phyloP scores from a whole-genome alignment of 176 grass and related monocot species.

The Chloris gayana region DNA sequence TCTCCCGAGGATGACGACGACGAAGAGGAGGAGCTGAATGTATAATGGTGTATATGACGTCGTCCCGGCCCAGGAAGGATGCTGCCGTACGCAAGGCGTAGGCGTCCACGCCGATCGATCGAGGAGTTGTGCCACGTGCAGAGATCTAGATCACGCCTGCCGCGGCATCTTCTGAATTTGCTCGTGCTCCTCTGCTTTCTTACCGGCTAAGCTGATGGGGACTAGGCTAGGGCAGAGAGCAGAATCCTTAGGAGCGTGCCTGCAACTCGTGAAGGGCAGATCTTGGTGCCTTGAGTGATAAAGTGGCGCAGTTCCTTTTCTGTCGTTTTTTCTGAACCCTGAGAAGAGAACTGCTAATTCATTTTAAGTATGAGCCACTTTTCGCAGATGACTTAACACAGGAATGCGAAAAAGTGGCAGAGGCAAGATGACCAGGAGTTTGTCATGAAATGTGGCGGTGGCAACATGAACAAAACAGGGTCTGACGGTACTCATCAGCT shows the following conservation, averaged over 20 bases:
- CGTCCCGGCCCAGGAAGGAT: conserved; percentile 8
- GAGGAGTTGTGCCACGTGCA: conserved; percentile 10
- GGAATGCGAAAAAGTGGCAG: no score
- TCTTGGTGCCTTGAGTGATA: neutral
- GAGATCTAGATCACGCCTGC: neutral
- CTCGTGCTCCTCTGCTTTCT: neutral
- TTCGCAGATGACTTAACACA: no score
- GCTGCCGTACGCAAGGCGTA: neutral
- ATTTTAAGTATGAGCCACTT: no score
- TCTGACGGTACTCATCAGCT: neutral
- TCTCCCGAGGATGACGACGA: neutral
- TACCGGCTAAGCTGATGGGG: neutral
- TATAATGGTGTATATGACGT: neutral
- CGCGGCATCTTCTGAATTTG: neutral
- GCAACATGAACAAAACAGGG: neutral
- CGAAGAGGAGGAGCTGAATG: neutral
- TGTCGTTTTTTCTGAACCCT: no score
- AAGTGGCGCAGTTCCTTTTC: no score
- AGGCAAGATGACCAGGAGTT: no score
- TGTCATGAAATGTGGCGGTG: neutral
- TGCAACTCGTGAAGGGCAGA: neutral
- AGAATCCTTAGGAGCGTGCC: neutral
- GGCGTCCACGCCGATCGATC: neutral
- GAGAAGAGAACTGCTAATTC: no score
- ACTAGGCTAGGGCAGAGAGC: neutral